A percentile compares a stretch with the other conserved stretches of the same genome.
phyloP scores from a whole-genome alignment of 2,329 filamentous ascomycete genomes.

The Ophiostoma pallidulum region DNA sequence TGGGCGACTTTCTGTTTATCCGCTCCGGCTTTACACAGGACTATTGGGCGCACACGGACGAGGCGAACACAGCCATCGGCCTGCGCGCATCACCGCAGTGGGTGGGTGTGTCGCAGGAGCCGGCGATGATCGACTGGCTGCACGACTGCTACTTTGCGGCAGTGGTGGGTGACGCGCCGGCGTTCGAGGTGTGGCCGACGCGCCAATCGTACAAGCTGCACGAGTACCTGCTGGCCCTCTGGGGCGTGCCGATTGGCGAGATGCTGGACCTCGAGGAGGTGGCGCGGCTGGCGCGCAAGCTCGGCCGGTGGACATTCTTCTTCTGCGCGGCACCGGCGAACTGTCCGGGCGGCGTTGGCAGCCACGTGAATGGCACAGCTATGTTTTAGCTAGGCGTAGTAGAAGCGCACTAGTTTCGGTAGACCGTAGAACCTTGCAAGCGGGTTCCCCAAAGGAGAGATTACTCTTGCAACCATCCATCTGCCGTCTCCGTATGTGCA shows the following conservation, averaged over 20 bases:
- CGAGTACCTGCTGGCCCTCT: constrained; percentile 16
- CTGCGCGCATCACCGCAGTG: constrained; percentile 12
- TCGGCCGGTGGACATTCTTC: constrained; percentile 5
- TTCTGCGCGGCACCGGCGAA: constrained; percentile 7
- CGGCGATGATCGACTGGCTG: constrained; percentile 43
- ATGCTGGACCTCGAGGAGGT: constrained; percentile 33
- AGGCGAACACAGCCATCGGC: constrained; percentile 2
- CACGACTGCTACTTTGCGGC: constrained; percentile 47
- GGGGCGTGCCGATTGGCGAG: constrained; percentile 28
- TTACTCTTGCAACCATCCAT: too few species aligned
- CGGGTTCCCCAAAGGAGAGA: too few species aligned
- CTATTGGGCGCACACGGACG: constrained; percentile 28
- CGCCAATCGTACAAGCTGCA: constrained; percentile 14
- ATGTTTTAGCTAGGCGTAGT: constrained; percentile 1
- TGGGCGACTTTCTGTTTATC: constrained; percentile 49
- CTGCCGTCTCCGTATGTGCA: too few species aligned
- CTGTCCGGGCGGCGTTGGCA: constrained; percentile 8
- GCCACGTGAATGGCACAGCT: constrained; percentile 8
- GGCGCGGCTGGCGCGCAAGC: neutral
- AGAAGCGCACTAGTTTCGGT: too few species aligned
- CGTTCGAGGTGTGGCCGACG: constrained; percentile 36
- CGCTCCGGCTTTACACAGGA: constrained; percentile 41
- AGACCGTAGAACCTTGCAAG: too few species aligned
- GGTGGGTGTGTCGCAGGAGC: constrained; percentile 38
- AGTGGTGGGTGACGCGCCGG: constrained; percentile 46